Conservation (phyloP, 306 rosid species). For the Geum urbanum region DNA sequence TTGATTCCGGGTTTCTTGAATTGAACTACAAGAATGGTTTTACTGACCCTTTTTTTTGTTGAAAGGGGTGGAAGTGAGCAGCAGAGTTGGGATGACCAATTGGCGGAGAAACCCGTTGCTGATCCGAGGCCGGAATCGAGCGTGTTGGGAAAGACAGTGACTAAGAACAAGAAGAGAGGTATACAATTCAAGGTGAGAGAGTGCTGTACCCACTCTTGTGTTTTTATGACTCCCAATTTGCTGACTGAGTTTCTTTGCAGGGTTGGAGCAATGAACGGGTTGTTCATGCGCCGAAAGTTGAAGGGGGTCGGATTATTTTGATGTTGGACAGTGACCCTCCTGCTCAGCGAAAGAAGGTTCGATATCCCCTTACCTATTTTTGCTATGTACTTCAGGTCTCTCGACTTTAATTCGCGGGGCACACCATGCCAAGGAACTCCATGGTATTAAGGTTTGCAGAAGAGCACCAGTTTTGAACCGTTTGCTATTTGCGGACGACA, state of each 20-base stretch:
- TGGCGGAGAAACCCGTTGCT: conserved; percentile 1
- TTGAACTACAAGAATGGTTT: neutral
- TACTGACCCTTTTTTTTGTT: neutral
- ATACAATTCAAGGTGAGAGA: conserved; percentile 56
- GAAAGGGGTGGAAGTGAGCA: conserved; percentile 18
- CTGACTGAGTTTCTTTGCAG: conserved; percentile 30
- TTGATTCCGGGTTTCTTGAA: conserved; percentile 4
- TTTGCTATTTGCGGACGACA: too few species aligned
- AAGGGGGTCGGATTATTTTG: conserved; percentile 45
- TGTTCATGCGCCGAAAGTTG: conserved; percentile 22
- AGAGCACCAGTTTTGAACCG: too few species aligned
- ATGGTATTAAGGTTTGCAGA: too few species aligned
- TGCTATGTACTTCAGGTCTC: too few species aligned
- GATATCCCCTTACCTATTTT: too few species aligned
- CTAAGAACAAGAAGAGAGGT: conserved; percentile 82
- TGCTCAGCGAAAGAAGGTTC: conserved; percentile 62
- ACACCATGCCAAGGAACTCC: too few species aligned
- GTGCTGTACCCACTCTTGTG: neutral
- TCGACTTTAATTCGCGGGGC: too few species aligned
- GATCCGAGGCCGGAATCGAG: conserved; percentile 9
- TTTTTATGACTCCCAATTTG: neutral
- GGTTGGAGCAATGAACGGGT: conserved; percentile 65
- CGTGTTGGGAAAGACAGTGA: conserved; percentile 29
- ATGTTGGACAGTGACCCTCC: conserved; percentile 50
- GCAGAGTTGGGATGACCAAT: neutral